Evolutionary conservation across 1,284 basidiomycete genomes (phyloP), one percentile per base, ranked within the genome.

Genomic region (Tausonia pullulans): DNA sequence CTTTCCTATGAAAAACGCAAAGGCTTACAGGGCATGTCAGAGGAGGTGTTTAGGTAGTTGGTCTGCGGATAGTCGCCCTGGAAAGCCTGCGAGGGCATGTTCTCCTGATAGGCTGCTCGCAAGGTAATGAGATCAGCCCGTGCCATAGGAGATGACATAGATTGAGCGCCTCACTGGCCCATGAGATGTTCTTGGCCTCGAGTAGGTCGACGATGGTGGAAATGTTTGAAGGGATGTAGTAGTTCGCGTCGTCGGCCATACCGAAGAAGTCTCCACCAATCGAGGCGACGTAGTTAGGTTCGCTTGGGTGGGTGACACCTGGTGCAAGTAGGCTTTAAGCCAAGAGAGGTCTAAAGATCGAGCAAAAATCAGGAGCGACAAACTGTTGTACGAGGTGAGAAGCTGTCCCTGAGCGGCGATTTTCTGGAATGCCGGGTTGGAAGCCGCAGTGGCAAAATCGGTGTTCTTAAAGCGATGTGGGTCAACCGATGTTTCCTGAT

Each of bases 141-240:
- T 11, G 16, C n/a, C 49, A 51, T 51, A n/a, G 49, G 49, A 51
- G 49, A 51, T 2, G 49, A 51, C 49, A 51, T 27, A 43, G 13
- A 41, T 4, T 0, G 5, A 11, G 13, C 8, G 13, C 40, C 64
- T 62, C 69, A 16, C 74, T 74, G 2, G 75, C 74, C 71, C 74
- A 78, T 6, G 71, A 71, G 68, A 87, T 79, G 63, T 77, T 78
- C 71, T 83, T 83, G 27, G 78, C 76, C 65, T 86, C 84, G 54
- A 87, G 76, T 4, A 87, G 75, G 69, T 87, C 85, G 43, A 83
- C 82, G 54, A 86, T 69, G n/a, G 81, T 82, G 5, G 82, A 82
- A 45, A 84, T 78, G 70, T 78, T 78, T 46, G 60, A 67, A 5
- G 75, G 72, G 66, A 60, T 74, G 64, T 69, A 72, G 69, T 75